Evolutionary conservation across 139 green algal species (phyloP).

Genomic region (Micractinium sp.): DNA sequence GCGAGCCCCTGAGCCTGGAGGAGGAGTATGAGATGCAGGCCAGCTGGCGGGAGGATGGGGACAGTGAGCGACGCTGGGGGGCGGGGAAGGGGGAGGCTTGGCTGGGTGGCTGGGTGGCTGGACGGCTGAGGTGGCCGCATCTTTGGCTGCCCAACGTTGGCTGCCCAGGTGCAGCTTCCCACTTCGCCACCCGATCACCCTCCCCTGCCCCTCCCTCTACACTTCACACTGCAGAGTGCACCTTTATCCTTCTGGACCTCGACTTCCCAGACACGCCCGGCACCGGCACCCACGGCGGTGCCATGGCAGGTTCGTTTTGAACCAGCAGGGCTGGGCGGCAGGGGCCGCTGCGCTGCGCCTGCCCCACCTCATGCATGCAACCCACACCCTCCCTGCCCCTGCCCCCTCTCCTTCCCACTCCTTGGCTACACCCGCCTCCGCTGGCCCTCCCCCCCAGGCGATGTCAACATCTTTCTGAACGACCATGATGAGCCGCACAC

Average conservation of each 20-base stretch:
- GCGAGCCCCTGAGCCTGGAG: conserved; percentile 72
- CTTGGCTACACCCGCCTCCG: not conserved
- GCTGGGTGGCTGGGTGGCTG: no score
- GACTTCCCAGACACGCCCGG: conserved; percentile 46
- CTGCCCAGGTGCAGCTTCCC: not conserved
- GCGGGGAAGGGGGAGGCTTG: no score
- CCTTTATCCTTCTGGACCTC: conserved; percentile 82
- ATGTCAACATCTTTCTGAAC: conserved; percentile 72
- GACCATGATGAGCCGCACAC: conserved; percentile 47
- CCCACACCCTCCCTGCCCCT: not conserved
- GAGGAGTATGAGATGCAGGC: conserved; percentile 88
- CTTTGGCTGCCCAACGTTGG: no score
- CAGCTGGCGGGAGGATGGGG: conserved; percentile 71
- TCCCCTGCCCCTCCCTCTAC: not conserved
- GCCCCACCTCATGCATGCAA: not conserved
- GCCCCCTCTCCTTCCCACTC: not conserved
- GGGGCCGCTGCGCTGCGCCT: not conserved
- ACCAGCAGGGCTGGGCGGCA: no score
- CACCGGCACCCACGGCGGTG: conserved; percentile 48
- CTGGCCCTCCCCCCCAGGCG: conserved; percentile 24
- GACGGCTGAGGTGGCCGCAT: no score
- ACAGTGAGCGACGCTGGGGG: conserved; percentile 52
- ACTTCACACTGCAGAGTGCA: conserved; percentile 63
- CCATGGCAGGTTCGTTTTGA: conserved; percentile 15
- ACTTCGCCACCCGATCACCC: not conserved